phyloP scores from a whole-genome alignment of 306 rosid species.

The Phaseolus lunatus region DNA sequence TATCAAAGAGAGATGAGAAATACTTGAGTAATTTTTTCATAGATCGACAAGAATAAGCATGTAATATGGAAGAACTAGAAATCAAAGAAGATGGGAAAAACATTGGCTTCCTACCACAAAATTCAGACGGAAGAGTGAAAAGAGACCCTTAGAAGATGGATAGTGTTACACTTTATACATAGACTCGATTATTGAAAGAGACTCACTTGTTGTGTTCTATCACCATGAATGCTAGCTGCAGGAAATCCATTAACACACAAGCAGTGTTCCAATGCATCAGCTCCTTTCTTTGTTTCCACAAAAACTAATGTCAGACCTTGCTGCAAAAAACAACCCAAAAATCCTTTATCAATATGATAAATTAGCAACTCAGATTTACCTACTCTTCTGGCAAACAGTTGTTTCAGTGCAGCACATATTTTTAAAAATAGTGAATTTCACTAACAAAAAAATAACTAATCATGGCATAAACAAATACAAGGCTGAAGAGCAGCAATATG shows the following conservation, averaged over 20 bases:
- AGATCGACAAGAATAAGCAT: not conserved
- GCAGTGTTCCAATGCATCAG: slow-evolving; percentile 94
- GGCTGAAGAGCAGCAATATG: slow-evolving; percentile 21
- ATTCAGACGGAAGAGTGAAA: not conserved
- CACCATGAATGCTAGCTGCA: slow-evolving; percentile 96
- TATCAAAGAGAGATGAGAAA: not conserved
- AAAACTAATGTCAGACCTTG: slow-evolving; percentile 93
- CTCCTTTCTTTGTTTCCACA: slow-evolving; percentile 99
- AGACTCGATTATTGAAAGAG: slow-evolving; percentile 17
- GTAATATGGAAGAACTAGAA: not conserved
- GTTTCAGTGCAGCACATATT: slow-evolving; percentile 14
- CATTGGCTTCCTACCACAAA: not conserved
- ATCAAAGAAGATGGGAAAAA: not conserved
- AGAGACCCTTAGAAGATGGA: not conserved
- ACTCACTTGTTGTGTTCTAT: slow-evolving; percentile 90
- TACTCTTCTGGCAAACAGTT: slow-evolving; percentile 23
- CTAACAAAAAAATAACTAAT: slow-evolving; percentile 28
- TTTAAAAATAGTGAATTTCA: slow-evolving; percentile 14
- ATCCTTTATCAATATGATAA: slow-evolving; percentile 24
- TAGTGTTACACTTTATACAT: not conserved
- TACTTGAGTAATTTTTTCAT: not conserved
- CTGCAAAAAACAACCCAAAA: slow-evolving; percentile 56
- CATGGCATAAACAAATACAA: slow-evolving; percentile 18
- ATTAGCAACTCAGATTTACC: slow-evolving; percentile 23
- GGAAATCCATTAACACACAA: slow-evolving; percentile 86